A percentile compares a stretch with the other conserved stretches of the same genome.
Evolutionary conservation across 1,284 basidiomycete species (phyloP).

Genomic region (Puccinia horiana): DNA sequence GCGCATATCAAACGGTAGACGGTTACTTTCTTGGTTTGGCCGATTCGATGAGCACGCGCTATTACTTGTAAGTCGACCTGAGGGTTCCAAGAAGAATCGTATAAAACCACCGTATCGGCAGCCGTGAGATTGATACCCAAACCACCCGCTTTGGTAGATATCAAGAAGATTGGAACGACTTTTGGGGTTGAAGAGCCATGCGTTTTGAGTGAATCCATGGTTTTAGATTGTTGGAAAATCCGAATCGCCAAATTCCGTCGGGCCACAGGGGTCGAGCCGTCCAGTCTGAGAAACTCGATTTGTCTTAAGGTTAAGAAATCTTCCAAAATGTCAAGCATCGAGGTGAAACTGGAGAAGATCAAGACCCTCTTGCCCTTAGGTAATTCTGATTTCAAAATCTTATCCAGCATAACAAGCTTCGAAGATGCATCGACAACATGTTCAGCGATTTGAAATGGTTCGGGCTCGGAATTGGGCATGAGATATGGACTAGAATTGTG

Average conservation of each 20-base stretch:
- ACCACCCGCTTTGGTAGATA: constrained; percentile 53
- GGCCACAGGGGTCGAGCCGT: constrained; percentile 60
- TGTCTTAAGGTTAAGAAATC: constrained; percentile 51
- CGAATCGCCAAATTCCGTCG: constrained; percentile 66
- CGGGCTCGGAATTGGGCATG: constrained; percentile 64
- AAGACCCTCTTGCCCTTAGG: constrained; percentile 53
- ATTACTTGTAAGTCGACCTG: constrained; percentile 54
- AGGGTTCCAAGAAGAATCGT: constrained; percentile 53
- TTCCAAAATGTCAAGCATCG: constrained; percentile 54
- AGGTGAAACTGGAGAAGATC: constrained; percentile 63
- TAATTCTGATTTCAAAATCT: constrained; percentile 52
- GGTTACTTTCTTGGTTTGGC: constrained; percentile 52
- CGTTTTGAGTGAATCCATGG: constrained; percentile 19
- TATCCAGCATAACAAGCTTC: constrained; percentile 54
- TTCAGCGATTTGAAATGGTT: constrained; percentile 64
- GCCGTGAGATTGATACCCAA: constrained; percentile 57
- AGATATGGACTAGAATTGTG: constrained; percentile 63
- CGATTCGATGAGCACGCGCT: constrained; percentile 54
- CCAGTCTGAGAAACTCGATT: constrained; percentile 52
- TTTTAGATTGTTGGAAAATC: constrained; percentile 65
- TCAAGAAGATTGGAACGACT: constrained; percentile 52
- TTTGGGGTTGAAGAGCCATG: background rate
- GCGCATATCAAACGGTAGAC: constrained; percentile 53
- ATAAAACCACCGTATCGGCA: constrained; percentile 52
- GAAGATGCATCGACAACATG: constrained; percentile 66